phyloP scores from a whole-genome alignment of 768 basidiomycete genomes.

The Royoungia palumana region DNA sequence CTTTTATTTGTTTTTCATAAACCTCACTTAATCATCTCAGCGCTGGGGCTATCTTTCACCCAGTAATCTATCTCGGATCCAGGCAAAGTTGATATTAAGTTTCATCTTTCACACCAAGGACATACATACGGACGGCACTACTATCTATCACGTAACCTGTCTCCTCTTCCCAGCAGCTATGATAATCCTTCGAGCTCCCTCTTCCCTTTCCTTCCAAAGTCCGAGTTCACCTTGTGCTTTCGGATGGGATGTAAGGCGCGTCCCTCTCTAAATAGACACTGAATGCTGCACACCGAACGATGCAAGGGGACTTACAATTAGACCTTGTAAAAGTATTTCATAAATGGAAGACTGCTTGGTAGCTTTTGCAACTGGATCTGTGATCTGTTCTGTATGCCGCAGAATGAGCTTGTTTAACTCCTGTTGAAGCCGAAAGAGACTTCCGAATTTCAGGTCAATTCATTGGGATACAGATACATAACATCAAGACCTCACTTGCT shows the following conservation, averaged over 20 bases:
- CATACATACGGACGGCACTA: conserved; percentile 8
- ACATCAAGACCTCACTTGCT: conserved; percentile 62
- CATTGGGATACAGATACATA: not conserved
- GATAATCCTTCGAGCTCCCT: conserved; percentile 66
- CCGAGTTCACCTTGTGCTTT: conserved; percentile 84
- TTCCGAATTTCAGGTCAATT: conserved; percentile 33
- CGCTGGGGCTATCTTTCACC: conserved; percentile 7
- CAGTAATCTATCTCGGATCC: conserved; percentile 22
- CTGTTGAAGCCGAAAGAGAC: conserved; percentile 79
- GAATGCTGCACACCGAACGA: not conserved
- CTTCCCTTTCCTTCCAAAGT: conserved; percentile 85
- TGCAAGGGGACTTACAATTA: conserved; percentile 57
- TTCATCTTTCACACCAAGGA: conserved; percentile 8
- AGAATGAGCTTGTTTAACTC: conserved; percentile 77
- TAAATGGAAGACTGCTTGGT: conserved; percentile 72
- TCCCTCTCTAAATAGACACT: conserved; percentile 48
- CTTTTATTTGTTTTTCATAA: conserved; percentile 6
- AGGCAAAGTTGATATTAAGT: conserved; percentile 12
- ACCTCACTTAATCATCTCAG: conserved; percentile 5
- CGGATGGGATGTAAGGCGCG: conserved; percentile 71
- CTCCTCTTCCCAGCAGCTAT: conserved; percentile 37
- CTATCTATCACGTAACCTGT: conserved; percentile 19
- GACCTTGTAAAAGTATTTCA: conserved; percentile 68
- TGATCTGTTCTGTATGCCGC: conserved; percentile 66
- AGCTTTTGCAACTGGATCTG: conserved; percentile 57